Conservation (phyloP, 257 asterid species). For the Pogostemon cablin region DNA sequence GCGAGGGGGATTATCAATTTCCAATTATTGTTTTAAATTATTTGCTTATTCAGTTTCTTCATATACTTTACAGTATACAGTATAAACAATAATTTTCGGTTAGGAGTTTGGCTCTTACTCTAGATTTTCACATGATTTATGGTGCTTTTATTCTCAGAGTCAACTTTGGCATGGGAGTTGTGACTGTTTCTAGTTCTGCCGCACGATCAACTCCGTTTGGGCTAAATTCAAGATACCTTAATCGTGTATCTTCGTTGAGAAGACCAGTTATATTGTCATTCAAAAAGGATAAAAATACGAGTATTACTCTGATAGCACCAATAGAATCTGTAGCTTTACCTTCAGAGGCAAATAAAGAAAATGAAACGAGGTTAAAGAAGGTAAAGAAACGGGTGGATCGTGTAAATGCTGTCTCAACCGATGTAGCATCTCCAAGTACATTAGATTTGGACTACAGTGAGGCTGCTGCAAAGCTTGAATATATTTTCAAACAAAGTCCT, state of each 20-base stretch:
- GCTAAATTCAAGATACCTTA: slow-evolving; percentile 40
- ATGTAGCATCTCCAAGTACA: slow-evolving; percentile 54
- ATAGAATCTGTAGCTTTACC: slow-evolving; percentile 59
- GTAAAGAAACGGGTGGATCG: slow-evolving; percentile 38
- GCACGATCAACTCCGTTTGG: slow-evolving; percentile 45
- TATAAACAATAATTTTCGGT: neutral
- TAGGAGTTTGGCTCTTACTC: neutral
- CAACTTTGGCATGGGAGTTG: slow-evolving; percentile 53
- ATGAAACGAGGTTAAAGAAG: slow-evolving; percentile 28
- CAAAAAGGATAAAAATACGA: slow-evolving; percentile 57
- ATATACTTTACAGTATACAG: neutral
- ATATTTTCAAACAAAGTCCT: slow-evolving; percentile 59
- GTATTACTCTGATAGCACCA: slow-evolving; percentile 54
- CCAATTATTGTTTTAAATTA: too few species aligned
- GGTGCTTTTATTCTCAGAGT: slow-evolving; percentile 7
- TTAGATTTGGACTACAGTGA: slow-evolving; percentile 74
- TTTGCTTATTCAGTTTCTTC: neutral
- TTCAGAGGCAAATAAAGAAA: slow-evolving; percentile 47
- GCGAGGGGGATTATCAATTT: neutral
- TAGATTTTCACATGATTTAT: slow-evolving; percentile 7
- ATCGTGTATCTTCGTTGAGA: slow-evolving; percentile 50
- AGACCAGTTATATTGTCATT: slow-evolving; percentile 57
- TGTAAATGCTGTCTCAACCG: slow-evolving; percentile 54
- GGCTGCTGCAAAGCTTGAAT: slow-evolving; percentile 80
- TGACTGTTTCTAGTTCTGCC: slow-evolving; percentile 55